Evolutionary conservation across 805 yeast species (phyloP).

Genomic region (Pichia kluyveri): DNA sequence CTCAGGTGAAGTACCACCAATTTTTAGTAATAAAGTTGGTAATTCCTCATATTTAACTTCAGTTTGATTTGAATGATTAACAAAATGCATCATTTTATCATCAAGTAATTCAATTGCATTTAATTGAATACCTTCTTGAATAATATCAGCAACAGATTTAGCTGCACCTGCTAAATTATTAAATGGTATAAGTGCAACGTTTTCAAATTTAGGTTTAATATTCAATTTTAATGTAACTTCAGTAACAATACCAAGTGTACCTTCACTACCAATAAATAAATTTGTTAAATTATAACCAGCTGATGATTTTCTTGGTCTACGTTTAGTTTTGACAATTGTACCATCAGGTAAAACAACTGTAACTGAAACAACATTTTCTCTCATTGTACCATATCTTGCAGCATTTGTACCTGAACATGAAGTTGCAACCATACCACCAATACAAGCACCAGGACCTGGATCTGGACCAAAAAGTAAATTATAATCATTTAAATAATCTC

Average conservation of each 20-base stretch:
- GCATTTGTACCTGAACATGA: slow-evolving; percentile 80
- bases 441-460: slow-evolving; percentile 72
- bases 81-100: slow-evolving; percentile 61
- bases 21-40: slow-evolving; percentile 68
- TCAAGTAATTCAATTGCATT: slow-evolving; percentile 78
- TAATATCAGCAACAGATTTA: slow-evolving; percentile 53
- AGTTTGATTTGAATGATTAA: slow-evolving; percentile 53
- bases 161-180: slow-evolving; percentile 60
- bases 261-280: slow-evolving; percentile 75
- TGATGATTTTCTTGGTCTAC: slow-evolving; percentile 66
- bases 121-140: slow-evolving; percentile 59
- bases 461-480: slow-evolving; percentile 67
- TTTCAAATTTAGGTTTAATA: slow-evolving; percentile 51
- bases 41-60: slow-evolving; percentile 50
- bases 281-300: slow-evolving; percentile 78
- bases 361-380: slow-evolving; percentile 57
- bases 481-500: slow-evolving; percentile 38
- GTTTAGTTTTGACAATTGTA: slow-evolving; percentile 62
- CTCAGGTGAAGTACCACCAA: slow-evolving; percentile 52
- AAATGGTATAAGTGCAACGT: slow-evolving; percentile 66
- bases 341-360: slow-evolving; percentile 81
- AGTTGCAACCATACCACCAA: slow-evolving; percentile 72
- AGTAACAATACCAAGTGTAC: slow-evolving; percentile 67
- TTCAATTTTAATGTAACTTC: slow-evolving; percentile 59
- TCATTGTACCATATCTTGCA: slow-evolving; percentile 71